Conservation (phyloP, 2,329 filamentous ascomycete species). For the Diplodia seriata region DNA sequence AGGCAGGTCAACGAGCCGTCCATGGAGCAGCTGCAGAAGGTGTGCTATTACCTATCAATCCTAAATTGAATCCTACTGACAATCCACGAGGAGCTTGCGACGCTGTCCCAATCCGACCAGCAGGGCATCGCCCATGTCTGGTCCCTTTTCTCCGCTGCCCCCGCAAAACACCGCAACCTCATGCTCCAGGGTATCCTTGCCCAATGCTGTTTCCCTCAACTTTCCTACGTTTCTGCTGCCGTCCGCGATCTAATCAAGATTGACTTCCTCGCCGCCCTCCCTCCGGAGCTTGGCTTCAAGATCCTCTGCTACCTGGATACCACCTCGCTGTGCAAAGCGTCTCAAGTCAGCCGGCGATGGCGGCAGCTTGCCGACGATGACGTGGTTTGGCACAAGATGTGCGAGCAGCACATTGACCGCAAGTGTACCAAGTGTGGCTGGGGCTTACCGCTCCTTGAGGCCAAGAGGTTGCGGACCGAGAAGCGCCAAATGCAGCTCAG, state of each 20-base stretch:
- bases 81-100: slow-evolving; percentile 73
- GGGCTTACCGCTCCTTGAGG: slow-evolving; percentile 88
- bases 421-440: slow-evolving; percentile 96
- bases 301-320: slow-evolving; percentile 94
- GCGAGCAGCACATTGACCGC: slow-evolving; percentile 92
- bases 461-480: slow-evolving; percentile 84
- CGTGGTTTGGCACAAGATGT: slow-evolving; percentile 98
- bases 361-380: slow-evolving; percentile 92
- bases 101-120: slow-evolving; percentile 82
- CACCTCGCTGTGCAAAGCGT: slow-evolving; percentile 91
- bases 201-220: slow-evolving; percentile 96
- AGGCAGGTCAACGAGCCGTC: slow-evolving; percentile 92
- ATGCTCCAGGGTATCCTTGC: slow-evolving; percentile 97
- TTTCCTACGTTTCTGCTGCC: slow-evolving; percentile 88
- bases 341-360: slow-evolving; percentile 91
- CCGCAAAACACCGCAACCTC: slow-evolving; percentile 89
- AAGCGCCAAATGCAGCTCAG: slow-evolving; percentile 82
- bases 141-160: slow-evolving; percentile 96
- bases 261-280: slow-evolving; percentile 89
- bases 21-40: slow-evolving; percentile 92
- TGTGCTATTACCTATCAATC: slow-evolving; percentile 54
- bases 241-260: slow-evolving; percentile 96
- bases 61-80: slow-evolving; percentile 37
- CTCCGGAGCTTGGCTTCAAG: slow-evolving; percentile 89
- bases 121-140: slow-evolving; percentile 97